phyloP scores from a whole-genome alignment of 1,284 basidiomycete species.

The Tetrapyrgos nigripes region DNA sequence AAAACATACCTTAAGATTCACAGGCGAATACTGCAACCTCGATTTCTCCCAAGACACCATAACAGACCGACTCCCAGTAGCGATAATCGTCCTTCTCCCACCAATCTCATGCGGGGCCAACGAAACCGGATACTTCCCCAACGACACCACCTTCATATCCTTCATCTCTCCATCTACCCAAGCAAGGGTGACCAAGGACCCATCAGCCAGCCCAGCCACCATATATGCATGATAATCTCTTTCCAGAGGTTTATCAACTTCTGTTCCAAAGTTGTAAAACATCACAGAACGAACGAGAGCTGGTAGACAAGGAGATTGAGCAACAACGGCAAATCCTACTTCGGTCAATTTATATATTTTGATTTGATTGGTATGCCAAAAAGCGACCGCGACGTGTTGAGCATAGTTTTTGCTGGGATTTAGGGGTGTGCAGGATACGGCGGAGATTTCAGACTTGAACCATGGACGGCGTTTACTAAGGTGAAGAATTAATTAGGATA shows the following conservation, averaged over 20 bases:
- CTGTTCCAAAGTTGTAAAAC: conserved; percentile 67
- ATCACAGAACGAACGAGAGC: conserved; percentile 75
- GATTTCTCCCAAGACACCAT: conserved; percentile 74
- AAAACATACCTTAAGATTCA: conserved; percentile 72
- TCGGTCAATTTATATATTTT: conserved; percentile 54
- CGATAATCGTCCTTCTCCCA: conserved; percentile 62
- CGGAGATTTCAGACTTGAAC: conserved; percentile 58
- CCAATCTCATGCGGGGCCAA: conserved; percentile 60
- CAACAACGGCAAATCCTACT: conserved; percentile 47
- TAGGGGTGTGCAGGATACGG: conserved; percentile 65
- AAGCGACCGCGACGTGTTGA: conserved; percentile 65
- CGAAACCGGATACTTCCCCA: conserved; percentile 75
- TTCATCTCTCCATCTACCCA: conserved; percentile 42
- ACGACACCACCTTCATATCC: conserved; percentile 62
- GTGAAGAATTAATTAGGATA: background rate
- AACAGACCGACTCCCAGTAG: conserved; percentile 66
- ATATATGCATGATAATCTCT: conserved; percentile 60
- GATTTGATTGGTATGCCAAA: conserved; percentile 78
- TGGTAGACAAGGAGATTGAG: conserved; percentile 52
- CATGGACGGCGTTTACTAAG: conserved; percentile 11
- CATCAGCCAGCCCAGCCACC: conserved; percentile 83
- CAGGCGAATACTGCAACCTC: conserved; percentile 70
- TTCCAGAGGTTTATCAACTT: conserved; percentile 38
- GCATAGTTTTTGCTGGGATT: conserved; percentile 55
- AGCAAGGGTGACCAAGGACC: conserved; percentile 71